These are phyloP conservation scores for Oehlia diaphana DNA, from an alignment of 192 early-diverging fungal genomes.

Conservation along the genomic window DNA sequence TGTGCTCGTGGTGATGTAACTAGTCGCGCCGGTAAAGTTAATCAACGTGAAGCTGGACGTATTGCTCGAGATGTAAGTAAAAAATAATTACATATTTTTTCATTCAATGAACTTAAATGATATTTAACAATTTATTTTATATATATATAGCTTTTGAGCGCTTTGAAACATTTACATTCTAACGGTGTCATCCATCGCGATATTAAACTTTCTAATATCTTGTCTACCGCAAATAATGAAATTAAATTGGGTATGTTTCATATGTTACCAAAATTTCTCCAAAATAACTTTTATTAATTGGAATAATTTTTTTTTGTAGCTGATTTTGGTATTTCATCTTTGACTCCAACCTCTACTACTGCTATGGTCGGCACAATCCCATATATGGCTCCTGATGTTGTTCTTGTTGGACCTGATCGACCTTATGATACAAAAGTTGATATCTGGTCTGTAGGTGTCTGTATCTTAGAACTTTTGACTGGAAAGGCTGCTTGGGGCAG, in stretches of 20 bases:
- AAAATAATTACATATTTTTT: not conserved
- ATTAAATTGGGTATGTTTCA: slow-evolving; percentile 28
- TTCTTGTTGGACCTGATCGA: slow-evolving; percentile 7
- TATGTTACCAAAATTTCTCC: not conserved
- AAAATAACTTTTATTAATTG: no score
- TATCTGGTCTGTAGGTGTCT: slow-evolving; percentile 30
- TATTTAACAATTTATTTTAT: slow-evolving; percentile 9
- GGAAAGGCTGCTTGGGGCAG: slow-evolving; percentile 29
- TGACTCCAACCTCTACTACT: slow-evolving; percentile 30
- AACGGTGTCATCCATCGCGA: slow-evolving; percentile 30
- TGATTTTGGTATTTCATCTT: slow-evolving; percentile 29
- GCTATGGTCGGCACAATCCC: slow-evolving; percentile 29
- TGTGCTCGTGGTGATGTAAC: slow-evolving; percentile 32
- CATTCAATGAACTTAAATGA: not conserved
- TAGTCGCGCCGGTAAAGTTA: slow-evolving; percentile 22
- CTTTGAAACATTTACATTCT: slow-evolving; percentile 24
- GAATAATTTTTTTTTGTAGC: slow-evolving; percentile 2
- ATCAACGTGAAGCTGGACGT: slow-evolving; percentile 22
- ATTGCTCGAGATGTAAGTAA: slow-evolving; percentile 21
- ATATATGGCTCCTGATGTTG: slow-evolving; percentile 31
- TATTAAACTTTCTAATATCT: slow-evolving; percentile 29
- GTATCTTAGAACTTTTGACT: slow-evolving; percentile 28
- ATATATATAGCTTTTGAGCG: slow-evolving; percentile 15
- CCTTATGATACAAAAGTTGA: slow-evolving; percentile 30
- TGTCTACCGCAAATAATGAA: slow-evolving; percentile 14